Conservation (phyloP, 371 early-diverging fungal genomes). For the Phascolomyces articulosus region DNA sequence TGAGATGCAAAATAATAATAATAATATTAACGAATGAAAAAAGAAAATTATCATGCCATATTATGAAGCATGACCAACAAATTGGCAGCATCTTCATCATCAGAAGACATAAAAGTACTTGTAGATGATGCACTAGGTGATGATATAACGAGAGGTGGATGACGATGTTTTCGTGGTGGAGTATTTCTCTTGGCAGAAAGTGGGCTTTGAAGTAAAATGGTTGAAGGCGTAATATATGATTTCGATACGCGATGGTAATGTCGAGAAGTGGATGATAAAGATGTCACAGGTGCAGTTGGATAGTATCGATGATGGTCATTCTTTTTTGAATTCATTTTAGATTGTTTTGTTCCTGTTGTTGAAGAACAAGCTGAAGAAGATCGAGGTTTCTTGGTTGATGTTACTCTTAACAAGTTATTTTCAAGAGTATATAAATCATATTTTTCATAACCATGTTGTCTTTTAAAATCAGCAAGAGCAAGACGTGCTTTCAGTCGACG, state of each 20-base stretch:
- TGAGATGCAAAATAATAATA: too few relatives aligned
- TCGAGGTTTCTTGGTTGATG: slow-evolving; percentile 1
- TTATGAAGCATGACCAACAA: slow-evolving; percentile 44
- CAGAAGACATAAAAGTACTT: slow-evolving; percentile 18
- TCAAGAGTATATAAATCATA: slow-evolving; percentile 33
- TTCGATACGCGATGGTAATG: not conserved
- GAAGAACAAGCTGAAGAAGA: not conserved
- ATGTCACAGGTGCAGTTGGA: slow-evolving; percentile 23
- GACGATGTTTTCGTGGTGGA: slow-evolving; percentile 21
- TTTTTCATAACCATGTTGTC: slow-evolving; percentile 33
- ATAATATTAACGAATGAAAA: slow-evolving; percentile 5
- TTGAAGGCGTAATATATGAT: slow-evolving; percentile 7
- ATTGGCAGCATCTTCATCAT: slow-evolving; percentile 46
- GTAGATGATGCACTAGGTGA: slow-evolving; percentile 8
- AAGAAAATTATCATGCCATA: slow-evolving; percentile 1
- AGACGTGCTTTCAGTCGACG: slow-evolving; percentile 28
- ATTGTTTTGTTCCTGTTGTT: slow-evolving; percentile 8
- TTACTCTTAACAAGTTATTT: slow-evolving; percentile 15
- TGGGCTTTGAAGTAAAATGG: slow-evolving; percentile 19
- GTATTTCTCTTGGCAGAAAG: slow-evolving; percentile 38
- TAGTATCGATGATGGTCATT: slow-evolving; percentile 35
- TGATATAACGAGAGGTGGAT: not conserved
- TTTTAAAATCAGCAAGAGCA: slow-evolving; percentile 32
- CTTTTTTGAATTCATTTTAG: not conserved
- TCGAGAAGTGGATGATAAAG: not conserved